Evolutionary conservation across 2,329 filamentous ascomycete species (phyloP).

Genomic region (Nigrograna mackinnonii): DNA sequence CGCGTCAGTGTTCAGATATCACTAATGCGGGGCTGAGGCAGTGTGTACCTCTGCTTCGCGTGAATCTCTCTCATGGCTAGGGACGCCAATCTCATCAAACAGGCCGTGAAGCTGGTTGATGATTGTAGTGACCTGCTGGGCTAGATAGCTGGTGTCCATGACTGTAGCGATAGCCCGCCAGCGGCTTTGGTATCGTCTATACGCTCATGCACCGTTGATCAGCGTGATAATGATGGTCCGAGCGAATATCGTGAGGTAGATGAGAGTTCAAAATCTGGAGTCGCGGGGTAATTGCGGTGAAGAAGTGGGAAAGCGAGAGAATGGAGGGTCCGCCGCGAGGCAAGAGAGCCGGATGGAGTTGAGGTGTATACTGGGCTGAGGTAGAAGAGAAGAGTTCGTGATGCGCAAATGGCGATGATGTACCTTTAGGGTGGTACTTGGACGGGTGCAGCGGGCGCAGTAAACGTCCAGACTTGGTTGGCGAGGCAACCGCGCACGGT

Average conservation of each 20-base stretch:
- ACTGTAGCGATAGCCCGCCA: slow-evolving; percentile 36
- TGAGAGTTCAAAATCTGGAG: too few species aligned
- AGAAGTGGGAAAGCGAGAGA: slow-evolving; percentile 1
- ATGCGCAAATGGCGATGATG: too few species aligned
- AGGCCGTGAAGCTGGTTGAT: slow-evolving; percentile 90
- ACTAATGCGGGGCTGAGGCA: too few species aligned
- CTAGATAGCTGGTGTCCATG: slow-evolving; percentile 92
- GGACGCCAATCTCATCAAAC: slow-evolving; percentile 97
- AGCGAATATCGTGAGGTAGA: too few species aligned
- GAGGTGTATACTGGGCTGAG: too few species aligned
- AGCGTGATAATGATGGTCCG: slow-evolving; percentile 16
- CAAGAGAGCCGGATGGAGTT: too few species aligned
- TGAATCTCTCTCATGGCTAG: slow-evolving; percentile 85
- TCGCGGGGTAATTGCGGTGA: neutral
- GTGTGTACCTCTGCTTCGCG: slow-evolving; percentile 81
- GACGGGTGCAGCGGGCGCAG: too few species aligned
- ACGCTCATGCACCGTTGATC: slow-evolving; percentile 37
- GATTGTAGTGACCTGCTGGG: slow-evolving; percentile 93
- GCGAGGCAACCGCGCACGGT: too few species aligned
- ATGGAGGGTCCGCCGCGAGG: too few species aligned
- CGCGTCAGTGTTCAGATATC: neutral
- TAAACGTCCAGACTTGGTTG: too few species aligned
- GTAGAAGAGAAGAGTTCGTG: too few species aligned
- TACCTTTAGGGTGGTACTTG: too few species aligned
- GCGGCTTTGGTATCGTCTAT: slow-evolving; percentile 25